Conservation (phyloP, 2,329 filamentous ascomycete species). For the Lomentospora prolificans region DNA sequence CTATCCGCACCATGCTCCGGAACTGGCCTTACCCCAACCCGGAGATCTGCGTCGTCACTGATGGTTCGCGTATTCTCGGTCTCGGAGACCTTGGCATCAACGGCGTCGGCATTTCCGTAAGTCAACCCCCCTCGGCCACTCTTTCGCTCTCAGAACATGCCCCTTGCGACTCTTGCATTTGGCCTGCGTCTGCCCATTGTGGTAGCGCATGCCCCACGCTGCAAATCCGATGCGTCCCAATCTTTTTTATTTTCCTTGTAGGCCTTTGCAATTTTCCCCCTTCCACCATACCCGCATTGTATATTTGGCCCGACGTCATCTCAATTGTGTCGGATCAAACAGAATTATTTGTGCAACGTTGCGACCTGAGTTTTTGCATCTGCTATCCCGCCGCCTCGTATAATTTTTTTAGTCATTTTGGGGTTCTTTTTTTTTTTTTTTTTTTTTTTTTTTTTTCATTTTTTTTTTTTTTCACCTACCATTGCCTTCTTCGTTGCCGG, state of each 20-base stretch:
- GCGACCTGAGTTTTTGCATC: too few relatives aligned
- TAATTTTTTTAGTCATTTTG: too few relatives aligned
- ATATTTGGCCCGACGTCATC: too few relatives aligned
- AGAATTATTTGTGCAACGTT: too few relatives aligned
- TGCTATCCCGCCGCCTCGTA: too few relatives aligned
- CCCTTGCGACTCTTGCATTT: background rate
- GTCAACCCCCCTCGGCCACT: conserved; percentile 24
- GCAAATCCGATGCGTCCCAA: background rate
- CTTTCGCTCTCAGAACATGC: too few relatives aligned
- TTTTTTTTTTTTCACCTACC: background rate
- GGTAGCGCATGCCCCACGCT: too few relatives aligned
- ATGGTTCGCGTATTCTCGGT: conserved; percentile 86
- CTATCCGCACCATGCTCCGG: conserved; percentile 74
- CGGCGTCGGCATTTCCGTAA: conserved; percentile 90
- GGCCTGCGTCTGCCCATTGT: too few relatives aligned
- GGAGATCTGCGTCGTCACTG: conserved; percentile 93
- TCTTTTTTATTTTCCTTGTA: background rate
- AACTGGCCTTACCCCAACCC: conserved; percentile 90
- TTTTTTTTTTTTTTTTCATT: conserved; percentile 6
- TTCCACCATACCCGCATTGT: too few relatives aligned
- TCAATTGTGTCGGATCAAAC: too few relatives aligned
- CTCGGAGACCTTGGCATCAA: conserved; percentile 94
- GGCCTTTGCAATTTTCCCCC: background rate
- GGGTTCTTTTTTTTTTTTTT: background rate
- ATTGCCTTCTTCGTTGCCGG: background rate